Evolutionary conservation across 2,329 filamentous ascomycete genomes (phyloP), one percentile per base, ranked within the genome.

Genomic region (Didymella glomerata): DNA sequence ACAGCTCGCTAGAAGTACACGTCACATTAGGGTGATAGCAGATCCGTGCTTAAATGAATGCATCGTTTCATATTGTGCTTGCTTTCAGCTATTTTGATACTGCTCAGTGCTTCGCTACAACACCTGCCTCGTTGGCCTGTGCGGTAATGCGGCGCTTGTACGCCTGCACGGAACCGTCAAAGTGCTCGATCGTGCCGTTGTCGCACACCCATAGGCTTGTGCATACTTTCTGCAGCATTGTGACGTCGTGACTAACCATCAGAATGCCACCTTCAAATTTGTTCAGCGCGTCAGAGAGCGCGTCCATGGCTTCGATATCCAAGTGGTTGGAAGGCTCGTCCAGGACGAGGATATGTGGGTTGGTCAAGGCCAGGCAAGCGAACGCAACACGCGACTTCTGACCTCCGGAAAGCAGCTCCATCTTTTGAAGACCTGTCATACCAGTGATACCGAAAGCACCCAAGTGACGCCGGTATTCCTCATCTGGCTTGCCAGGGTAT

Each of bases 241-340:
- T 98, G 53, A 99, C 95, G 76, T 99, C 95, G 90, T 99, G 95
- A 73, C 91, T 96, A 57, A 99, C 95, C 93, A 99, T 98, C 71
- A 99, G 82, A 55, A 99, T 93, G 77, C 95, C 95, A 62, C 95
- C 95, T 80, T 96, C 86, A 81, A 98, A 99, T 65, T 89, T 86
- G 68, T 88, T 85, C 68, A 99, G 83, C 16, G 95, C 95, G 28
- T 90, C 88, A 4, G 92, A 89, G 51, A 99, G 83, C 11, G 95
- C 94, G 77, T 99, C 95, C 95, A 99, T 97, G 65, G 95, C 95
- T 79, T 99, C 95, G 69, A 99, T 98, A 86, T 99, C 95, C 71
- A 99, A 83, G 79, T 99, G 95, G 83, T 99, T 99, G 65, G 92
- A 97, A 76, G 95, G 95, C 79, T 99, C 95, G 85, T 99, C 95